Evolutionary conservation across 768 basidiomycete genomes (phyloP).

Genomic region (Cyclocybe cylindracea): DNA sequence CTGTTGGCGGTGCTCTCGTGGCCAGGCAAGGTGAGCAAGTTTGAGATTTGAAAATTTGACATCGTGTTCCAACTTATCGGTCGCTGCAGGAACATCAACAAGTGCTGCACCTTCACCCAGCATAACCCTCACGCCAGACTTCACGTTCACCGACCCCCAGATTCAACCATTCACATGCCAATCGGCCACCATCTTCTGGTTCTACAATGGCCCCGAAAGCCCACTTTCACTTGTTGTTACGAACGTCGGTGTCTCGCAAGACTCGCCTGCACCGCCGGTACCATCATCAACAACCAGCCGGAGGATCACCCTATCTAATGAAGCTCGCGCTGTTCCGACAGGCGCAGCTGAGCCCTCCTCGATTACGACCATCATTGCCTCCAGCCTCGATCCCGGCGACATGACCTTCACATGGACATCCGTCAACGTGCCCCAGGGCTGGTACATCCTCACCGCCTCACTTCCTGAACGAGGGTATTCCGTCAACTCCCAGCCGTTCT

Average conservation of each 20-base stretch:
- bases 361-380: conserved; percentile 25
- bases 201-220: conserved; percentile 32
- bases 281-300: conserved; percentile 5
- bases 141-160: too few species aligned
- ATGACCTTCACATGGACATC: conserved; percentile 40
- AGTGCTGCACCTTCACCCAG: conserved; percentile 23
- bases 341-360: conserved; percentile 9
- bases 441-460: conserved; percentile 41
- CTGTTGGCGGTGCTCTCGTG: conserved; percentile 1
- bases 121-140: conserved; percentile 14
- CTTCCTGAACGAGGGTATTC: conserved; percentile 20
- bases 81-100: conserved; percentile 8
- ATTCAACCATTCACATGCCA: conserved; percentile 33
- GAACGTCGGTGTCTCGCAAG: conserved; percentile 35
- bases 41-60: too few species aligned
- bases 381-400: conserved; percentile 25
- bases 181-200: conserved; percentile 34
- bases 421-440: conserved; percentile 50
- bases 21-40: conserved; percentile 10
- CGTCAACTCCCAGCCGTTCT: conserved; percentile 26
- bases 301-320: neutral
- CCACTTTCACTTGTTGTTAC: conserved; percentile 37
- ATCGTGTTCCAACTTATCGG: too few species aligned
- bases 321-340: conserved; percentile 16
- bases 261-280: conserved; percentile 11